These are phyloP conservation scores for Sonneratia caseolaris DNA, from an alignment of 345 rosid species.

Conservation along the genomic window DNA sequence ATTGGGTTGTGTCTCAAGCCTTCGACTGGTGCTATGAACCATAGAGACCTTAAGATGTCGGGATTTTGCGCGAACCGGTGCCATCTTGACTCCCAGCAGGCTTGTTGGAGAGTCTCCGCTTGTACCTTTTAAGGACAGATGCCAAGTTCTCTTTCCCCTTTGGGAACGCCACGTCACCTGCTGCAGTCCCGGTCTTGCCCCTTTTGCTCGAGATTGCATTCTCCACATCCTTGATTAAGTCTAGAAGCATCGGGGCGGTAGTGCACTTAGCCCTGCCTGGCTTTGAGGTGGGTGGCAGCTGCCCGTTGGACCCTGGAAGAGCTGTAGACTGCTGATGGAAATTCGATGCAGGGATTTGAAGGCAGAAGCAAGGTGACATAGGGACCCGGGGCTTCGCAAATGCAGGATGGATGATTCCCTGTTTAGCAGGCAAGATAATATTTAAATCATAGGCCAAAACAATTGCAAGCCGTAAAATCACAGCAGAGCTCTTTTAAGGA, in stretches of 20 bases:
- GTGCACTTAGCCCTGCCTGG: conserved; percentile 77
- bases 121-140: conserved; percentile 93
- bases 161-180: conserved; percentile 96
- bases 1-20: not conserved
- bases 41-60: conserved; percentile 6
- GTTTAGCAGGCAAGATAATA: conserved; percentile 13
- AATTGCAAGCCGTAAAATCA: not conserved
- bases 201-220: conserved; percentile 75
- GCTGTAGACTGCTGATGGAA: conserved; percentile 42
- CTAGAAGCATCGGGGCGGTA: conserved; percentile 49
- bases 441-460: not conserved
- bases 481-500: not conserved
- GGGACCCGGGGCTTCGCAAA: conserved; percentile 70
- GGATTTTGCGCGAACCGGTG: conserved; percentile 32
- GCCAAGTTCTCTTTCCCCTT: conserved; percentile 91
- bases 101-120: conserved; percentile 64
- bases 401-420: conserved; percentile 84
- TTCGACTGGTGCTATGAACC: not conserved
- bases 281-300: conserved; percentile 63
- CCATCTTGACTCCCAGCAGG: conserved; percentile 29
- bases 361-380: conserved; percentile 76
- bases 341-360: conserved; percentile 38
- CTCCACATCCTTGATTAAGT: conserved; percentile 80
- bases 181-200: conserved; percentile 89
- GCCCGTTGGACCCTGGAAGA: conserved; percentile 49